Evolutionary conservation across 371 early-diverging fungal genomes (phyloP).

Genomic region (Synchytrium microbalum): DNA sequence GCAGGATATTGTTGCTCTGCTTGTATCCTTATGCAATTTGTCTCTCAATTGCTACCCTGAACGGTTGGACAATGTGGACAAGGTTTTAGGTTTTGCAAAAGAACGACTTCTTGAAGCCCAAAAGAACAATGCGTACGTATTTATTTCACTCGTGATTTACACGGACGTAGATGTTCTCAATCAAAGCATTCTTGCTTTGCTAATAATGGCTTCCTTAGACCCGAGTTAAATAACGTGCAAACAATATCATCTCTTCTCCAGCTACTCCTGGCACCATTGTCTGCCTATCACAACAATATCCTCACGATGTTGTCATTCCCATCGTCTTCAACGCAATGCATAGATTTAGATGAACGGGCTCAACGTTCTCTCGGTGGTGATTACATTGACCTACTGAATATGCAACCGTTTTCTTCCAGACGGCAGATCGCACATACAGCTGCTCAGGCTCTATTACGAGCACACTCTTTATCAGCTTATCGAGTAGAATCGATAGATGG

Average conservation of each 20-base stretch:
- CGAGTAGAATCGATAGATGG: slow-evolving; percentile 63
- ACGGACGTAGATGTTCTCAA: background rate
- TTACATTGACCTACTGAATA: slow-evolving; percentile 68
- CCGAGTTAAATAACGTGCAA: slow-evolving; percentile 41
- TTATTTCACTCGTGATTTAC: background rate
- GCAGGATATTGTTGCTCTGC: slow-evolving; percentile 78
- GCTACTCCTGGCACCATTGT: slow-evolving; percentile 48
- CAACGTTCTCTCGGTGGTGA: slow-evolving; percentile 46
- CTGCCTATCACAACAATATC: slow-evolving; percentile 48
- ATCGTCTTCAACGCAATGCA: slow-evolving; percentile 17
- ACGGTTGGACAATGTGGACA: slow-evolving; percentile 72
- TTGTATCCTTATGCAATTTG: slow-evolving; percentile 76
- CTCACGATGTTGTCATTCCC: slow-evolving; percentile 40
- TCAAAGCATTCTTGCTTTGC: background rate
- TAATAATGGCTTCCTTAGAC: slow-evolving; percentile 5
- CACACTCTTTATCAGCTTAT: slow-evolving; percentile 45
- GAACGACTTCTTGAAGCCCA: slow-evolving; percentile 30
- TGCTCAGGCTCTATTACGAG: slow-evolving; percentile 42
- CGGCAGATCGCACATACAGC: slow-evolving; percentile 72
- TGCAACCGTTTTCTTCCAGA: slow-evolving; percentile 72
- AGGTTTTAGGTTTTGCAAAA: slow-evolving; percentile 74
- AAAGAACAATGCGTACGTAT: slow-evolving; percentile 22
- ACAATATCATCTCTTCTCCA: slow-evolving; percentile 44
- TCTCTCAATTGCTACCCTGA: slow-evolving; percentile 91
- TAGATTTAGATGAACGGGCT: slow-evolving; percentile 22